Evolutionary conservation across 1,284 basidiomycete genomes (phyloP).

Genomic region (Austroboletus niveus): DNA sequence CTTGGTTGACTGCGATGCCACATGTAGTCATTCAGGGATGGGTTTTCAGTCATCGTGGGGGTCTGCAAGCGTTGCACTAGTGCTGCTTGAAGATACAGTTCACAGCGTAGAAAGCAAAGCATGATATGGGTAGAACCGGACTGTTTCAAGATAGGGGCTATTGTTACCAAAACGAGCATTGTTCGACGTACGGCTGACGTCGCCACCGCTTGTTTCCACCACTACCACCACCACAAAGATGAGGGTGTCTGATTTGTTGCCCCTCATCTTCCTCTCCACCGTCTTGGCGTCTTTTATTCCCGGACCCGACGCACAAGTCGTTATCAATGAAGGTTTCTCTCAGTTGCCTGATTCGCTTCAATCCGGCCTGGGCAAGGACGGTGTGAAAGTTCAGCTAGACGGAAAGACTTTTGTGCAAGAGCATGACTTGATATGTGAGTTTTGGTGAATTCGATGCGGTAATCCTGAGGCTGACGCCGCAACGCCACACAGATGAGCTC

Average conservation of each 20-base stretch:
- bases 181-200: neutral
- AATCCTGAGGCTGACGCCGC: neutral
- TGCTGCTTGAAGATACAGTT: conserved; percentile 51
- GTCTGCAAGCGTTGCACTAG: conserved; percentile 54
- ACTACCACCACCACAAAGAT: conserved; percentile 27
- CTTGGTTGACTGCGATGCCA: conserved; percentile 1
- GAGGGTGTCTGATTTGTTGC: conserved; percentile 23
- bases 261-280: conserved; percentile 27
- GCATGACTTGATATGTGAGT: conserved; percentile 60
- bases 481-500: conserved; percentile 56
- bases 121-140: neutral
- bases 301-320: conserved; percentile 28
- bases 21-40: conserved; percentile 52
- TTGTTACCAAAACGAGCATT: conserved; percentile 2
- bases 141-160: neutral
- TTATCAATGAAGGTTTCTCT: conserved; percentile 39
- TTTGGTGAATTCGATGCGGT: neutral
- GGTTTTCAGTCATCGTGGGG: conserved; percentile 79
- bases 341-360: conserved; percentile 37
- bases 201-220: neutral
- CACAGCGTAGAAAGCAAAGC: neutral
- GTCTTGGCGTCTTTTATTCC: conserved; percentile 28
- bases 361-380: conserved; percentile 45
- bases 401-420: conserved; percentile 68
- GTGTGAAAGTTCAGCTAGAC: conserved; percentile 43